These are phyloP conservation scores for Phytophthora pseudosyringae DNA, from an alignment of 352 stramenopile genomes.

Conservation along the genomic window DNA sequence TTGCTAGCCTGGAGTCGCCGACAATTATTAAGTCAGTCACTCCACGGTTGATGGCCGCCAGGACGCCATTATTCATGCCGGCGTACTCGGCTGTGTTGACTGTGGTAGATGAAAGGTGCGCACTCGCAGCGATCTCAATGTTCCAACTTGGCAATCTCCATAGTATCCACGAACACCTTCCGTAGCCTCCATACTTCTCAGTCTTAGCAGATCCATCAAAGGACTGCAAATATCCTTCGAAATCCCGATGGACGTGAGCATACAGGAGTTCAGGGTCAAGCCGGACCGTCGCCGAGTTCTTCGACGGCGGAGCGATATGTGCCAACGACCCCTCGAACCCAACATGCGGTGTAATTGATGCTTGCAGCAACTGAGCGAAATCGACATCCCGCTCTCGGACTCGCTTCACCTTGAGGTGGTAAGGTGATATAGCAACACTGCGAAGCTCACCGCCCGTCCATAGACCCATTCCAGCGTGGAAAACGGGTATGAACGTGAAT, in stretches of 20 bases:
- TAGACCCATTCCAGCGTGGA: conserved; percentile 4
- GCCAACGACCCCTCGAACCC: too few species aligned
- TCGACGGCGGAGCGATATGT: not conserved
- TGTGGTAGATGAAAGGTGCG: conserved; percentile 2
- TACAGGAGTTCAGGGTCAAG: not conserved
- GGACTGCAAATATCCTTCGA: not conserved
- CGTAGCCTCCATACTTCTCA: not conserved
- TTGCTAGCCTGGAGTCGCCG: conserved; percentile 8
- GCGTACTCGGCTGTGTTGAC: conserved; percentile 13
- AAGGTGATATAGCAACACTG: not conserved
- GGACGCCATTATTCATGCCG: conserved; percentile 5
- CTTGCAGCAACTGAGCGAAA: not conserved
- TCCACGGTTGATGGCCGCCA: not conserved
- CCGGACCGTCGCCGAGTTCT: not conserved
- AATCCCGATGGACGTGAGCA: not conserved
- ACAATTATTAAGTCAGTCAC: conserved; percentile 13
- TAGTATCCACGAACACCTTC: not conserved
- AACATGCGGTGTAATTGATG: too few species aligned
- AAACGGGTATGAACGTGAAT: not conserved
- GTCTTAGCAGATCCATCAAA: not conserved
- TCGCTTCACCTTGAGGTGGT: not conserved
- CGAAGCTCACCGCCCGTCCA: not conserved
- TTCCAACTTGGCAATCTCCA: not conserved
- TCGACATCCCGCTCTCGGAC: not conserved
- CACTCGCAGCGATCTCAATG: conserved; percentile 17